These are phyloP conservation scores for Aquilaria malaccensis DNA, from an alignment of 345 rosid genomes.

Conservation along the genomic window DNA sequence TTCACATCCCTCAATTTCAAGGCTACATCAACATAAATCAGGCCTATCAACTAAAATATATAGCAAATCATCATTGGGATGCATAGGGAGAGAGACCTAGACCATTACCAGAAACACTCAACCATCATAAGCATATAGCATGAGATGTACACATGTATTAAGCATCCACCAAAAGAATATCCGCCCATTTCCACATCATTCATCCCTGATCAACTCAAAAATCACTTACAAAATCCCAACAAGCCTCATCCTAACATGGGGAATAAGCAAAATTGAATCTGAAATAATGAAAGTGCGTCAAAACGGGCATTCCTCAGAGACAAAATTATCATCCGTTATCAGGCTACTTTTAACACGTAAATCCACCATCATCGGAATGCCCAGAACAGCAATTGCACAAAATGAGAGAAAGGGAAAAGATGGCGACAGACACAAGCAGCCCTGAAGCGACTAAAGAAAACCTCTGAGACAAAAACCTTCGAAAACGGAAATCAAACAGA, in stretches of 20 bases:
- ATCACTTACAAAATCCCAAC: too few relatives aligned
- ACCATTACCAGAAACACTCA: neutral
- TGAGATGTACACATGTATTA: too few relatives aligned
- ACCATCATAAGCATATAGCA: neutral
- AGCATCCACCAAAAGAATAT: too few relatives aligned
- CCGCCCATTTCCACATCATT: too few relatives aligned
- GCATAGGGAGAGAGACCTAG: too few relatives aligned
- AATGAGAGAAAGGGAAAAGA: too few relatives aligned
- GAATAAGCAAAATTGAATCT: too few relatives aligned
- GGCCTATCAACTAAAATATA: slow-evolving; percentile 2
- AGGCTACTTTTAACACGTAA: slow-evolving; percentile 8
- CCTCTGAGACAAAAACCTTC: neutral
- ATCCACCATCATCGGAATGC: slow-evolving; percentile 1
- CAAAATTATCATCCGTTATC: neutral
- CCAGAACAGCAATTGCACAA: neutral
- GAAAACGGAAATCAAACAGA: neutral
- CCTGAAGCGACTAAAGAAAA: neutral
- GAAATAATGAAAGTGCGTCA: too few relatives aligned
- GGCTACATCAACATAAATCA: neutral
- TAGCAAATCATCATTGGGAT: neutral
- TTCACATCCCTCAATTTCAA: neutral
- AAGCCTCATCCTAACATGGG: too few relatives aligned
- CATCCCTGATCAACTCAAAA: too few relatives aligned
- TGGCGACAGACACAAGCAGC: too few relatives aligned
- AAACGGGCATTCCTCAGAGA: slow-evolving; percentile 1